Percentiles rank a stretch among this genome's conserved stretches.
phyloP scores from a whole-genome alignment of 495 filamentous ascomycete species.

The Annulohypoxylon bovei region DNA sequence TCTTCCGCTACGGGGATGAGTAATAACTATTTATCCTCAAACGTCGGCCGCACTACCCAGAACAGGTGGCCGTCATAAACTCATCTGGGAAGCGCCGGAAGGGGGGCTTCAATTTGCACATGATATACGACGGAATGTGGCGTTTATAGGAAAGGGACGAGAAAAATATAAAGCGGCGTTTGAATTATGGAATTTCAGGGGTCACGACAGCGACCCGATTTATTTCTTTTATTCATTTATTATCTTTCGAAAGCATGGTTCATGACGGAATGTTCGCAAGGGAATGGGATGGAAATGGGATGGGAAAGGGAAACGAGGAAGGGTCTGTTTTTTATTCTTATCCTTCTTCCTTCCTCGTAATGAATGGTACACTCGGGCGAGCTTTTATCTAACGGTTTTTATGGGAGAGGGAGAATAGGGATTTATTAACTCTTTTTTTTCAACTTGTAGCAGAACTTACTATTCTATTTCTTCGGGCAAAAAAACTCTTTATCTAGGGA shows the following conservation, averaged over 20 bases:
- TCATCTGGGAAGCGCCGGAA: not conserved
- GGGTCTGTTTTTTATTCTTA: conserved; percentile 3
- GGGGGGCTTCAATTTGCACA: conserved; percentile 6
- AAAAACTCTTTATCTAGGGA: not conserved
- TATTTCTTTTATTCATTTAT: not conserved
- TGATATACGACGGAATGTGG: conserved; percentile 42
- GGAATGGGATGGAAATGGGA: conserved; percentile 14
- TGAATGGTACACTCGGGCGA: conserved; percentile 11
- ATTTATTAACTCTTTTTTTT: not conserved
- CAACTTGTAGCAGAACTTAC: not conserved
- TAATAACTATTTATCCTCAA: conserved; percentile 40
- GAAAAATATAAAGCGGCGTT: conserved; percentile 43
- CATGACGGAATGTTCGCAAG: conserved; percentile 34
- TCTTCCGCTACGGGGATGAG: conserved; percentile 44
- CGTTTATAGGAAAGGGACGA: conserved; percentile 35
- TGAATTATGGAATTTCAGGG: conserved; percentile 19
- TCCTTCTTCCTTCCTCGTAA: conserved; percentile 30
- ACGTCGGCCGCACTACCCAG: conserved; percentile 42
- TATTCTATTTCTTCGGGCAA: not conserved
- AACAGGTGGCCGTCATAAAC: conserved; percentile 44
- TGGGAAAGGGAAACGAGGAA: not conserved
- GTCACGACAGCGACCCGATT: not conserved
- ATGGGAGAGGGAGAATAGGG: not conserved
- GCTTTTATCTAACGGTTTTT: not conserved
- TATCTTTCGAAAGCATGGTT: conserved; percentile 23